Evolutionary conservation across 257 asterid genomes (phyloP).

Genomic region (Solanum pinnatisectum): DNA sequence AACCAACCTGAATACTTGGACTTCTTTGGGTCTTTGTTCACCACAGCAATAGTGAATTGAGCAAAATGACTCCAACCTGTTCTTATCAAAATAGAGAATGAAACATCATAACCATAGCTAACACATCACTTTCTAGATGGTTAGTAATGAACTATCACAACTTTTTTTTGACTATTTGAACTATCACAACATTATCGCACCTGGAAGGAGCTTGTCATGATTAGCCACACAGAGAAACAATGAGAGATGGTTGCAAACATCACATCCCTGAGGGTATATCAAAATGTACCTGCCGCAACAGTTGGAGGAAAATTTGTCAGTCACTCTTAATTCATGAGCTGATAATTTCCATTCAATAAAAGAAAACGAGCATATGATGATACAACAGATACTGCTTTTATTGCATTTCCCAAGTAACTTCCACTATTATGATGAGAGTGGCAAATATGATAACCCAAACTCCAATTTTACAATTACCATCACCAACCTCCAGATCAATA

Average conservation of each 20-base stretch:
- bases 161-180: neutral
- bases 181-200: constrained; percentile 14
- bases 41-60: constrained; percentile 77
- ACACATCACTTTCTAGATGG: neutral
- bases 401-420: neutral
- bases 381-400: neutral
- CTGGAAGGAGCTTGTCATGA: constrained; percentile 98
- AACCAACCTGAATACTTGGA: constrained; percentile 79
- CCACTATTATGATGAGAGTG: neutral
- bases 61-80: constrained; percentile 99
- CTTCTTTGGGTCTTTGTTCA: constrained; percentile 71
- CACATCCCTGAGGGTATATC: constrained; percentile 96
- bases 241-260: constrained; percentile 90
- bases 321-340: neutral
- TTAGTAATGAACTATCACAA: neutral
- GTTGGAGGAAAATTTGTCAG: constrained; percentile 4
- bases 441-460: neutral
- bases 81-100: neutral
- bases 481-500: neutral
- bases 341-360: neutral
- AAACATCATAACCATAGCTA: constrained; percentile 1
- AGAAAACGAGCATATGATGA: neutral
- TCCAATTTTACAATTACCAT: neutral
- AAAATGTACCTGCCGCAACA: constrained; percentile 69
- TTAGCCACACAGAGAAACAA: constrained; percentile 94